A percentile compares a stretch with the other conserved stretches of the same genome.
Evolutionary conservation across 139 green algal genomes (phyloP).

Genomic region (Micractinium sp.): DNA sequence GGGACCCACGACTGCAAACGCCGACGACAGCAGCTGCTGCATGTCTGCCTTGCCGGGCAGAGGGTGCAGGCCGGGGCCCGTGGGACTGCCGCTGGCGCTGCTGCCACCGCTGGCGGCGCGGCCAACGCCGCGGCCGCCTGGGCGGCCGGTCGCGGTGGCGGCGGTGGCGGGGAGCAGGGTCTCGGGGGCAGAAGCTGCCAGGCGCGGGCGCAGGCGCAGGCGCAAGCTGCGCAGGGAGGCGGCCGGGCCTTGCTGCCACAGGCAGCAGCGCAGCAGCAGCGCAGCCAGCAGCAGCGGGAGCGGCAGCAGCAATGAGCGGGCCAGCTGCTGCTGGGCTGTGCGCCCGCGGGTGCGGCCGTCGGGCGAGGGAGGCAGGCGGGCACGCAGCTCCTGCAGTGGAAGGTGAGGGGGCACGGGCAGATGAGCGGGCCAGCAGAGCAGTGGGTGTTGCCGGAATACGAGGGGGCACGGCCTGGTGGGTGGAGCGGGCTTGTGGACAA

Average conservation of each 20-base stretch:
- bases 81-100: constrained; percentile 16
- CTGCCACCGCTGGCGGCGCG: not conserved
- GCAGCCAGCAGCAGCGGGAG: constrained; percentile 5
- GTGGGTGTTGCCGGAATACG: too few species aligned
- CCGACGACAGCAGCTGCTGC: not conserved
- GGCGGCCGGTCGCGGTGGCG: not conserved
- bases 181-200: too few species aligned
- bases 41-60: not conserved
- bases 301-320: constrained; percentile 22
- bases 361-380: constrained; percentile 15
- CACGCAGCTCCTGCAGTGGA: not conserved
- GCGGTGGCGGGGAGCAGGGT: too few species aligned
- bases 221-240: not conserved
- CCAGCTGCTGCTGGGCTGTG: constrained; percentile 25
- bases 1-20: not conserved
- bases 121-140: not conserved
- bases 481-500: too few species aligned
- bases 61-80: too few species aligned
- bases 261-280: not conserved
- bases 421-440: too few species aligned
- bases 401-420: too few species aligned
- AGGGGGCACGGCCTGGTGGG: too few species aligned
- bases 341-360: not conserved
- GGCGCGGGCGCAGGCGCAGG: not conserved
- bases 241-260: not conserved